Evolutionary conservation across 2,329 filamentous ascomycete species (phyloP).

Genomic region (Atkinsonella hypoxylon): DNA sequence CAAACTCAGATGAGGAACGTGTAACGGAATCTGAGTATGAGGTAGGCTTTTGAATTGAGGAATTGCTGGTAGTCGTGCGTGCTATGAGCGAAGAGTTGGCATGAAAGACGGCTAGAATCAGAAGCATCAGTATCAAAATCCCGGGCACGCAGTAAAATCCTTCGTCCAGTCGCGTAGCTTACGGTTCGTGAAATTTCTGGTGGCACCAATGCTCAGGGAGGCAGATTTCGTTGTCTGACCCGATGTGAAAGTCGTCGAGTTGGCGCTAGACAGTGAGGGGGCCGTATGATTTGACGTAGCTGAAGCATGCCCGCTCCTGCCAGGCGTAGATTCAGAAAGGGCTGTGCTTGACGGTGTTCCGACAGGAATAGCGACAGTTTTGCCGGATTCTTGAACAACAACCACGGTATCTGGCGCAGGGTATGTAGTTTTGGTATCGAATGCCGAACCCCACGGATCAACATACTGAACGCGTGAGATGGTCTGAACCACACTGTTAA

Average conservation of each 20-base stretch:
- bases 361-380: constrained; percentile 23
- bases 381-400: constrained; percentile 23
- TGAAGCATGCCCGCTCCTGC: constrained; percentile 11
- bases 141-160: not conserved
- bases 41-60: constrained; percentile 1
- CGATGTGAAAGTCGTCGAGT: constrained; percentile 8
- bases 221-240: constrained; percentile 10
- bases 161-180: not conserved
- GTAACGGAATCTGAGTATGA: not conserved
- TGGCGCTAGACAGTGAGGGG: constrained; percentile 1
- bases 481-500: constrained; percentile 40
- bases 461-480: constrained; percentile 42
- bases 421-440: constrained; percentile 31
- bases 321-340: constrained; percentile 12
- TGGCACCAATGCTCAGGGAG: constrained; percentile 6
- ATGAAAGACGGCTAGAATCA: not conserved
- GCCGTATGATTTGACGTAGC: constrained; percentile 2
- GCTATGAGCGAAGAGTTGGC: constrained; percentile 6
- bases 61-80: not conserved
- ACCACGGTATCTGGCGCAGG: constrained; percentile 26
- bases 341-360: constrained; percentile 13
- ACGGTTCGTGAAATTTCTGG: constrained; percentile 15
- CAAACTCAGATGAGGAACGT: not conserved
- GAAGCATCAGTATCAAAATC: not conserved
- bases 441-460: constrained; percentile 32